Evolutionary conservation across 2,329 filamentous ascomycete genomes (phyloP).

Genomic region (Zymoseptoria pseudotritici): DNA sequence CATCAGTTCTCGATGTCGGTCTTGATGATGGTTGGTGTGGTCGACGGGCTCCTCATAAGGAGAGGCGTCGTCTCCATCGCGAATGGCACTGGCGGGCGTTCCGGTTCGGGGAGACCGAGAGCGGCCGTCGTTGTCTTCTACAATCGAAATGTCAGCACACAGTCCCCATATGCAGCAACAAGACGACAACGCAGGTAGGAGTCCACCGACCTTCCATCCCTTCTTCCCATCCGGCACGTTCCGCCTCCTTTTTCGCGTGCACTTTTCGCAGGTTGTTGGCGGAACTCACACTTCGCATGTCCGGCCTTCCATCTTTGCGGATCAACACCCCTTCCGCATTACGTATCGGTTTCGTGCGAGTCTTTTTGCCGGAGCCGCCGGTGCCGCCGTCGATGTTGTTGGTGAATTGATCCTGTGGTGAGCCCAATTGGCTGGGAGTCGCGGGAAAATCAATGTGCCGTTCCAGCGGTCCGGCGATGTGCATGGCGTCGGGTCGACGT

Average conservation of each 20-base stretch:
- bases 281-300: conserved; percentile 46
- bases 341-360: conserved; percentile 43
- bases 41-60: conserved; percentile 13
- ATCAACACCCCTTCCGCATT: conserved; percentile 46
- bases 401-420: conserved; percentile 10
- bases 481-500: conserved; percentile 3
- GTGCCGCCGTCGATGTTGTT: conserved; percentile 9
- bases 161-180: too few species aligned
- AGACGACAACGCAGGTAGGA: conserved; percentile 4
- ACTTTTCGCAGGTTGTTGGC: conserved; percentile 47
- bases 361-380: conserved; percentile 34
- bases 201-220: conserved; percentile 20
- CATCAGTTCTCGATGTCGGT: conserved; percentile 26
- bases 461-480: conserved; percentile 10
- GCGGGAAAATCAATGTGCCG: conserved; percentile 19
- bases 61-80: conserved; percentile 10
- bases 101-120: conserved; percentile 11
- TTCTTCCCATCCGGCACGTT: conserved; percentile 20
- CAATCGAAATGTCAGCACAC: conserved; percentile 5
- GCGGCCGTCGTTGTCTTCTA: conserved; percentile 13
- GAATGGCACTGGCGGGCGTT: conserved; percentile 13
- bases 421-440: conserved; percentile 15
- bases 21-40: conserved; percentile 7
- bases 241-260: conserved; percentile 42
- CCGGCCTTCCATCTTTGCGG: conserved; percentile 44